Base-by-base conservation (phyloP, 2,329 filamentous ascomycete genomes). In the Nemania sp. region DNA sequence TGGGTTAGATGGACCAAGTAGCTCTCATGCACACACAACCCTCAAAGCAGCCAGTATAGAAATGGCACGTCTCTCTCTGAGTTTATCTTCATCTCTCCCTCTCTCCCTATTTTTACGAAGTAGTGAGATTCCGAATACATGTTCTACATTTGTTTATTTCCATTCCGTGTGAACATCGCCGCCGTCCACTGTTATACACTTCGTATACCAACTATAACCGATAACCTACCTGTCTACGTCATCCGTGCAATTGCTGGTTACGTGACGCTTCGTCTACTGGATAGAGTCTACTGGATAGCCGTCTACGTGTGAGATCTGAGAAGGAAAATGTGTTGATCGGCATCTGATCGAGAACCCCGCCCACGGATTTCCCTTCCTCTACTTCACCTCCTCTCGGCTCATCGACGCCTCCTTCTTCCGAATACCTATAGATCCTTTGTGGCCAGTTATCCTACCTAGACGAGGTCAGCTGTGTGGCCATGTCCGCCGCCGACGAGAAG, bases 401-500 rank as follows among this genome's bases (percentile, higher is more conserved):
- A 47, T 34, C 25, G 21, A 18, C n/a, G 20, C 20, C 12, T 48
- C 15, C 5, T 20, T 11, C 18, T 48, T 21, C 45, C 29, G 13
- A 21, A 9, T 37, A 46, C 39, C 43, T 15, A 15, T 20, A 45
- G 32, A 37, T 42, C 2, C 39, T 46, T 13, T n/a, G 18, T 40
- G 32, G 12, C 42, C 46, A 37, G 20, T 21, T 35, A 34, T 13
- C 17, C 17, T 13, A 21, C 34, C 34, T 25, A 21, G 45, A 37
- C 35, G 11, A 54, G 15, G 18, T n/a, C n/a, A 46, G 32, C 20
- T 11, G 15, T 18, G 43, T 34, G 42, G 25, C 18, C 43, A 65
- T 65, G 60, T 18, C 63, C 12, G 25, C 59, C 18, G 18, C 54
- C 25, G 58, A 64, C 21, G 60, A 53, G 17, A 60, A 58, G 59